Evolutionary conservation across 2,329 filamentous ascomycete species (phyloP), one percentile per base, ranked within the genome.

Genomic region (Boeremia exigua): DNA sequence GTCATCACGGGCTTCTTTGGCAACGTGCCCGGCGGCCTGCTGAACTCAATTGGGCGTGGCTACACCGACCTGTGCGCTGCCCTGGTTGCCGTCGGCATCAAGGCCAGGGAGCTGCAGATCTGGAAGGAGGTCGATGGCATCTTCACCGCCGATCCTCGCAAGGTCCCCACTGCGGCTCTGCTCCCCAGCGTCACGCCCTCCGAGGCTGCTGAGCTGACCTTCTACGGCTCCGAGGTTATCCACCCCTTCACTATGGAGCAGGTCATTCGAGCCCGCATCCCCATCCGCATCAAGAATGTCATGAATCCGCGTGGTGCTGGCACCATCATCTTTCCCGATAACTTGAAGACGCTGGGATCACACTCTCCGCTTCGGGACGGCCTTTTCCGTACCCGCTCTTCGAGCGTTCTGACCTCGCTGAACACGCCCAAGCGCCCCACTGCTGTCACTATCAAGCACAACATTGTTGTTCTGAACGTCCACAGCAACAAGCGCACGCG

Each of bases 111-210:
- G 76, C 83, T 99, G 48, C 95, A 99, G 76, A 90, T 99, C 61
- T 98, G 95, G 95, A 99, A 99, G 80, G 95, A 99, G 75, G 95
- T 99, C 6, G 95, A 99, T 75, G 93, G 92, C 56, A 96, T 98
- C 72, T 95, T 96, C 77, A 90, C 87, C 1, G 87, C 88, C 5
- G 94, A 97, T 70, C 91, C 91, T 3, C 86, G 89, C 66, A 96
- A 95, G 76, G 91, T 96, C 34, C 93, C 94, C 3, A 98, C 94
- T 0, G 96, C 95, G n/a, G 84, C 89, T 42, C 82, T 99, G n/a
- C 84, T 99, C 39, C 80, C 88, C 10, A 88, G 88, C 49, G 96
- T 99, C 73, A 97, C 94, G 3, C 95, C 95, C 0, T 89, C 92
- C 9, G 95, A 99, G 77, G 95, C 95, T 2, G 94, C 95, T 11